A percentile compares a stretch with the other conserved stretches of the same genome.
These are phyloP conservation scores for Sarcomyxa edulis DNA, from an alignment of 768 basidiomycete species.

Conservation along the genomic window DNA sequence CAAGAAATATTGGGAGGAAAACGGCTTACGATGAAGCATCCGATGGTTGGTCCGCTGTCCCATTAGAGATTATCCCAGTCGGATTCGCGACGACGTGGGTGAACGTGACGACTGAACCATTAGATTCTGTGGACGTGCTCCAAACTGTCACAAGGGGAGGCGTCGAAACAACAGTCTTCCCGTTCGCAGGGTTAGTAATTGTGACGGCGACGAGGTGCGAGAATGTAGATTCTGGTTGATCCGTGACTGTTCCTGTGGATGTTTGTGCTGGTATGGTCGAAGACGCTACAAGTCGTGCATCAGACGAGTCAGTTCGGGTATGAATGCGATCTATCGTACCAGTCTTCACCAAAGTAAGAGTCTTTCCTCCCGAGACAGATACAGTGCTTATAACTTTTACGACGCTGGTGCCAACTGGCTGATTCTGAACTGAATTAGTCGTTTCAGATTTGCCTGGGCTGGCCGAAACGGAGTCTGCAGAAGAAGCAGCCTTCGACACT, in stretches of 20 bases:
- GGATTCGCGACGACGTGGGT: conserved; percentile 54
- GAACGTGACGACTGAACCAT: conserved; percentile 39
- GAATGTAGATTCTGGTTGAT: conserved; percentile 37
- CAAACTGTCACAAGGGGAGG: conserved; percentile 43
- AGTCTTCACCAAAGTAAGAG: too few species aligned
- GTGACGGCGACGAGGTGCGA: conserved; percentile 37
- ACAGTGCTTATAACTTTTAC: too few species aligned
- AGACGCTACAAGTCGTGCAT: too few species aligned
- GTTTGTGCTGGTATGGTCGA: conserved; percentile 20
- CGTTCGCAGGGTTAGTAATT: conserved; percentile 28
- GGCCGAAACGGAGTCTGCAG: too few species aligned
- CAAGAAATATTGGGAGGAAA: conserved; percentile 6
- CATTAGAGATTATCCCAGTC: conserved; percentile 20
- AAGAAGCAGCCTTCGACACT: too few species aligned
- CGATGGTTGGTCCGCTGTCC: conserved; percentile 3
- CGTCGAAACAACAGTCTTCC: conserved; percentile 31
- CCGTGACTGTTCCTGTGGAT: conserved; percentile 35
- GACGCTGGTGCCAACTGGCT: too few species aligned
- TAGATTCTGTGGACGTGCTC: conserved; percentile 37
- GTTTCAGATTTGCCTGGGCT: too few species aligned
- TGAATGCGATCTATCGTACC: too few species aligned
- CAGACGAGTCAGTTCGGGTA: too few species aligned
- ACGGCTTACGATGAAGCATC: not conserved
- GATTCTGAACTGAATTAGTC: too few species aligned
- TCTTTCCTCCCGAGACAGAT: too few species aligned